Conservation (phyloP, 768 basidiomycete genomes). For the Termitomyces titanicus region DNA sequence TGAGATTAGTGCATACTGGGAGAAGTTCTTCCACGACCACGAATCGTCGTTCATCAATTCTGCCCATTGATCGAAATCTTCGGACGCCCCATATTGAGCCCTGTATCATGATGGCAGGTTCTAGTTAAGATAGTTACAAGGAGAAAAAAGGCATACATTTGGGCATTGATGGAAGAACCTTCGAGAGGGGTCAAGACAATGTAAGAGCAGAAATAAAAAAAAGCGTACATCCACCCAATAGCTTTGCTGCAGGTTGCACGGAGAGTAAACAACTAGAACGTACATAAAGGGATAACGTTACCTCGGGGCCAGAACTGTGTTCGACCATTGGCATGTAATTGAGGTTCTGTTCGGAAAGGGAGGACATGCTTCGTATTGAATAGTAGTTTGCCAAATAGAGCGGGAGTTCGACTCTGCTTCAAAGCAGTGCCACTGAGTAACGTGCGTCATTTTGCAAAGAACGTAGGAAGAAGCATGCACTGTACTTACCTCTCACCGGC, state of each 20-base stretch:
- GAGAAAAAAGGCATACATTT: constrained; percentile 28
- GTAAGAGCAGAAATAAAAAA: not conserved
- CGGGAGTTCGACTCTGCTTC: constrained; percentile 36
- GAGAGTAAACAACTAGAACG: not conserved
- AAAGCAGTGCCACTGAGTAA: constrained; percentile 38
- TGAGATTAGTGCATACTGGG: constrained; percentile 30
- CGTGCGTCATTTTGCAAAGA: not conserved
- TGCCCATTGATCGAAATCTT: constrained; percentile 72
- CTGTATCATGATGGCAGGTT: constrained; percentile 16
- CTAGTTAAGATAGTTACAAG: not conserved
- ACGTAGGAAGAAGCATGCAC: not conserved
- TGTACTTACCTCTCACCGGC: constrained; percentile 50
- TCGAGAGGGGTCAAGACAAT: not conserved
- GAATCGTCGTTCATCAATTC: constrained; percentile 47
- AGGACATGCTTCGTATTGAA: constrained; percentile 45
- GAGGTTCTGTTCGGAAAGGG: constrained; percentile 51
- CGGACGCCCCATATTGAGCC: constrained; percentile 67
- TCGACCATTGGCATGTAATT: constrained; percentile 40
- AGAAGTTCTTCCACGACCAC: constrained; percentile 60
- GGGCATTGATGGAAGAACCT: constrained; percentile 70
- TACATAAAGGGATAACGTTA: constrained; percentile 18
- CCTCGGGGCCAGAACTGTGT: constrained; percentile 63
- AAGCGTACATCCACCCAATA: constrained; percentile 67
- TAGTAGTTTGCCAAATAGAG: constrained; percentile 37
- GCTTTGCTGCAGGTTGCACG: constrained; percentile 39